A percentile compares a stretch with the other conserved stretches of the same genome.
Evolutionary conservation across 2,329 filamentous ascomycete genomes (phyloP).

Genomic region (Pochonia chlamydosporia): DNA sequence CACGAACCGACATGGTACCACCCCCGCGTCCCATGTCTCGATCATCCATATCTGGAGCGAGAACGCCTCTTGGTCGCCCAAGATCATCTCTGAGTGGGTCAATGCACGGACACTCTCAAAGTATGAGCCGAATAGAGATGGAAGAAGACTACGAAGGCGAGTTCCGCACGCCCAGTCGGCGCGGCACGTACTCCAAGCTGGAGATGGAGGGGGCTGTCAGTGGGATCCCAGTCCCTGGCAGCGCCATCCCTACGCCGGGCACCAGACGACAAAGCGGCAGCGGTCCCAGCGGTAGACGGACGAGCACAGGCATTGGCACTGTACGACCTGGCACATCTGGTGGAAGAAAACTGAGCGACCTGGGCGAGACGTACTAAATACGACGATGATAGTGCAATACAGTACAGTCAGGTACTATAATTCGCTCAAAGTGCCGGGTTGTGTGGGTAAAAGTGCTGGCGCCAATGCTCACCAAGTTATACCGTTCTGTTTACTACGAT

Average conservation of each 20-base stretch:
- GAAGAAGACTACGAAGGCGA: slow-evolving; percentile 35
- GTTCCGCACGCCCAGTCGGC: slow-evolving; percentile 47
- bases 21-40: slow-evolving; percentile 59
- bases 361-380: slow-evolving; percentile 49
- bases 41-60: slow-evolving; percentile 52
- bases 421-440: not conserved
- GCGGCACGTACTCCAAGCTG: slow-evolving; percentile 46
- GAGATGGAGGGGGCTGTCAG: slow-evolving; percentile 35
- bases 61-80: slow-evolving; percentile 64
- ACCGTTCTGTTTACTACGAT: slow-evolving; percentile 5
- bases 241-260: slow-evolving; percentile 41
- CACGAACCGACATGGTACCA: slow-evolving; percentile 47
- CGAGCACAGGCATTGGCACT: slow-evolving; percentile 31
- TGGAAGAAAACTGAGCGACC: slow-evolving; percentile 38
- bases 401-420: not conserved
- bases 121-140: slow-evolving; percentile 49
- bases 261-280: slow-evolving; percentile 38
- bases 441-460: slow-evolving; percentile 7
- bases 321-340: slow-evolving; percentile 26
- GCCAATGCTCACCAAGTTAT: slow-evolving; percentile 6
- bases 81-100: slow-evolving; percentile 66
- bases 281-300: slow-evolving; percentile 35
- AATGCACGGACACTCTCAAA: slow-evolving; percentile 51
- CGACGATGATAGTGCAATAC: no score
- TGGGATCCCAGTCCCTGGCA: slow-evolving; percentile 35